These are phyloP conservation scores for Pelargonium myrrhifolium DNA, from an alignment of 441 rosid genomes.

Conservation along the genomic window DNA sequence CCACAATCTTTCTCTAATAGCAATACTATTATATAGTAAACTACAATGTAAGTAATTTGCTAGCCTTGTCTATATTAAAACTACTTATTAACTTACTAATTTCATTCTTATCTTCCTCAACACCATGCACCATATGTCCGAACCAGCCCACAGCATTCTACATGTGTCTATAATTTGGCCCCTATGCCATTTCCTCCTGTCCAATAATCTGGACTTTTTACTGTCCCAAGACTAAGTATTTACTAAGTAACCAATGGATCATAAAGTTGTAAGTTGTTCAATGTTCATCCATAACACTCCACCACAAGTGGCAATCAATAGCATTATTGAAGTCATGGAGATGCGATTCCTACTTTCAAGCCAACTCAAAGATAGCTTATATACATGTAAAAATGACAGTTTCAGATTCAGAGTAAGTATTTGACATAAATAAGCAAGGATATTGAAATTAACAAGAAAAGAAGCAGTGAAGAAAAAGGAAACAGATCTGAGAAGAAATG, in stretches of 20 bases:
- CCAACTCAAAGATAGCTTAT: neutral
- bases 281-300: too few relatives aligned
- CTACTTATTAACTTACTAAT: too few relatives aligned
- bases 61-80: too few relatives aligned
- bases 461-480: neutral
- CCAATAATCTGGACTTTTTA: neutral
- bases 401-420: too few relatives aligned
- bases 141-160: neutral
- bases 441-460: neutral
- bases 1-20: too few relatives aligned
- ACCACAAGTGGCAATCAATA: neutral
- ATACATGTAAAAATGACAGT: too few relatives aligned
- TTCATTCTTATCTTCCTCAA: too few relatives aligned
- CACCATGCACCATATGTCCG: neutral
- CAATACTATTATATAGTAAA: too few relatives aligned
- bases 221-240: too few relatives aligned
- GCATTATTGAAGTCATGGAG: neutral
- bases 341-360: neutral
- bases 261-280: too few relatives aligned
- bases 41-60: too few relatives aligned
- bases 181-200: neutral
- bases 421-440: neutral
- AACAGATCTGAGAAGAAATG: slow-evolving; percentile 9
- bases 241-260: too few relatives aligned
- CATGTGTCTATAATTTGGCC: neutral